phyloP scores from a whole-genome alignment of 192 early-diverging fungal genomes.

The Podila minutissima region DNA sequence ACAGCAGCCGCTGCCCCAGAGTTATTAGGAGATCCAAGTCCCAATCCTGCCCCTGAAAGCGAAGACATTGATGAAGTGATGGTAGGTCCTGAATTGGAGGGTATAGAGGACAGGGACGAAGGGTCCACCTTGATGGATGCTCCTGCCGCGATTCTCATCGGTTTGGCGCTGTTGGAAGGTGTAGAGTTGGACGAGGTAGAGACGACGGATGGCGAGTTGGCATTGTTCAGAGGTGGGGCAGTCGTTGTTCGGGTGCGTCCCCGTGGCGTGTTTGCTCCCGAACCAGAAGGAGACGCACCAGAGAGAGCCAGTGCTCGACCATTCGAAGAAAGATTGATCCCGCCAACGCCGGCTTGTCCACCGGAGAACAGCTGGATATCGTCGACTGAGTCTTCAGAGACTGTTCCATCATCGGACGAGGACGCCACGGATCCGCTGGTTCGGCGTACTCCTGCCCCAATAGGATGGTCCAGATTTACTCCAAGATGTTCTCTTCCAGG shows the following conservation, averaged over 20 bases:
- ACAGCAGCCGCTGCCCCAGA: not conserved
- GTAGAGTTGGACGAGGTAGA: not conserved
- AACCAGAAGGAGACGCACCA: not conserved
- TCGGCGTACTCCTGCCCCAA: not conserved
- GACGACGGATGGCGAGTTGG: constrained; percentile 6
- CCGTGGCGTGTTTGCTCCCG: not conserved
- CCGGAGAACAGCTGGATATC: constrained; percentile 45
- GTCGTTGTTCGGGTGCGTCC: not conserved
- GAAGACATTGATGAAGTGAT: not conserved
- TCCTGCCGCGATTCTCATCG: constrained; percentile 44
- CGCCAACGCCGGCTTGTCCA: constrained; percentile 12
- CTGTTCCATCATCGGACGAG: constrained; percentile 40
- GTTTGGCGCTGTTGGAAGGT: constrained; percentile 6
- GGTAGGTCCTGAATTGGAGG: not conserved
- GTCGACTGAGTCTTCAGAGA: constrained; percentile 42
- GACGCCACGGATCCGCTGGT: constrained; percentile 26
- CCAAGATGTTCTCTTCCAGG: not conserved
- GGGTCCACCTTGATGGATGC: constrained; percentile 34
- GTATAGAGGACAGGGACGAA: constrained; percentile 1
- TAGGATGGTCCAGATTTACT: not conserved
- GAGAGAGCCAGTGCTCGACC: constrained; percentile 3
- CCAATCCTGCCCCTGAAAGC: constrained; percentile 2
- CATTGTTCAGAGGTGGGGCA: not conserved
- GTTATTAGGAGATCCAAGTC: not conserved
- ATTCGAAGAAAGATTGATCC: constrained; percentile 16